Evolutionary conservation across 768 basidiomycete species (phyloP).

Genomic region (Stropharia rugosoannulata): DNA sequence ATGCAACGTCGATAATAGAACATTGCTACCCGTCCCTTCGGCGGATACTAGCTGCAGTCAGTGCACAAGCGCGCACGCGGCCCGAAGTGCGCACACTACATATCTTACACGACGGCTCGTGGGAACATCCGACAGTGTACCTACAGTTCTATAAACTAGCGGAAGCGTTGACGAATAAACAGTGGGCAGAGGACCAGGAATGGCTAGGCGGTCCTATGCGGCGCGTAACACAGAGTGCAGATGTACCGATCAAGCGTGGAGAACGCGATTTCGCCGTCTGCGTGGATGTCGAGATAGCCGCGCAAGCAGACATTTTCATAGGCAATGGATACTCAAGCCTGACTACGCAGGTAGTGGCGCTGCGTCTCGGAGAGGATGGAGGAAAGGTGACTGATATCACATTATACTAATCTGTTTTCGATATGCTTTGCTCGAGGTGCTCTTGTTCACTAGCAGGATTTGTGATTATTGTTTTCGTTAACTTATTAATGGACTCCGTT

Average conservation of each 20-base stretch:
- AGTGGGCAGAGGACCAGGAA: constrained; percentile 30
- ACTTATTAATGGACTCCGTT: too few species aligned
- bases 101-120: constrained; percentile 46
- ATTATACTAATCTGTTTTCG: constrained; percentile 21
- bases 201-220: constrained; percentile 43
- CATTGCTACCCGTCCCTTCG: constrained; percentile 44
- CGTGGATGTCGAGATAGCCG: constrained; percentile 46
- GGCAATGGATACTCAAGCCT: constrained; percentile 51
- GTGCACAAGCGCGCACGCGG: constrained; percentile 29
- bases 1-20: constrained; percentile 35
- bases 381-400: constrained; percentile 35
- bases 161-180: constrained; percentile 31
- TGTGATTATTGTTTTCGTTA: not conserved
- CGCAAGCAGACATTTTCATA: constrained; percentile 41
- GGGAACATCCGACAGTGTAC: constrained; percentile 45
- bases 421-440: not conserved
- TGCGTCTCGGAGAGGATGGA: constrained; percentile 38
- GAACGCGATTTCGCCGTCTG: constrained; percentile 43
- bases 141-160: constrained; percentile 40
- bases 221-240: constrained; percentile 39
- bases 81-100: constrained; percentile 40
- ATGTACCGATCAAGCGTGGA: constrained; percentile 33
- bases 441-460: not conserved
- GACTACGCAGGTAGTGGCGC: constrained; percentile 41
- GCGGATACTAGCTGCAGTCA: constrained; percentile 40